These are phyloP conservation scores for Vanderwaltozyma polyspora DNA, from an alignment of 805 yeast genomes.

Conservation along the genomic window DNA sequence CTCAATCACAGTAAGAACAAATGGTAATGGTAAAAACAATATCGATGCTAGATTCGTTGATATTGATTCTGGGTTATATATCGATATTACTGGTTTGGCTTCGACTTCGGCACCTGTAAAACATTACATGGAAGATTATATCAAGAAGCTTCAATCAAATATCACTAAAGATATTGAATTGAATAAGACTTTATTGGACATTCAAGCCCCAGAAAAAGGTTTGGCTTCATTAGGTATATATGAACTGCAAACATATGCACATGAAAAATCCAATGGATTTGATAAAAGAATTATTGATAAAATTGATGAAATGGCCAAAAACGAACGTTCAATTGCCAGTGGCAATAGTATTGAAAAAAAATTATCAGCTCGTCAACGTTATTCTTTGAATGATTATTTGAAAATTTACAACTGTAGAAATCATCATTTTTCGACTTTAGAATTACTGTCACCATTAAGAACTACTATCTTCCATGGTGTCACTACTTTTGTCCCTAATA, in stretches of 20 bases:
- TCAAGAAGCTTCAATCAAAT: slow-evolving; percentile 2
- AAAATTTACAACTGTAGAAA: slow-evolving; percentile 45
- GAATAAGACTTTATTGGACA: background rate
- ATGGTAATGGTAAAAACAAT: slow-evolving; percentile 48
- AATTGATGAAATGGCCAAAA: slow-evolving; percentile 8
- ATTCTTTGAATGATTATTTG: slow-evolving; percentile 24
- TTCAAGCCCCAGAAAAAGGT: slow-evolving; percentile 1
- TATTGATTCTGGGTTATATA: slow-evolving; percentile 53
- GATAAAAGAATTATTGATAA: slow-evolving; percentile 9
- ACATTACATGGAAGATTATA: slow-evolving; percentile 11
- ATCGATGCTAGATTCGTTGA: slow-evolving; percentile 67
- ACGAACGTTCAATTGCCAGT: slow-evolving; percentile 9
- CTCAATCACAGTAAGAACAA: slow-evolving; percentile 41
- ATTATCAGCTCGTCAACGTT: slow-evolving; percentile 26
- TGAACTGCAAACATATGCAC: slow-evolving; percentile 6
- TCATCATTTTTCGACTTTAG: slow-evolving; percentile 40
- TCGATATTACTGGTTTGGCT: slow-evolving; percentile 59
- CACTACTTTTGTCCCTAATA: slow-evolving; percentile 45
- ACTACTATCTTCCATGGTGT: slow-evolving; percentile 48
- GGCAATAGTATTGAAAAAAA: slow-evolving; percentile 9
- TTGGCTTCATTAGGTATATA: slow-evolving; percentile 4
- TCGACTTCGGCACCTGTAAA: slow-evolving; percentile 26
- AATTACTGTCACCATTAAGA: slow-evolving; percentile 42
- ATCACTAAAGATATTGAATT: background rate
- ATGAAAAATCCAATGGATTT: slow-evolving; percentile 4